Percentiles rank a stretch among this genome's conserved stretches.
Evolutionary conservation across 768 basidiomycete genomes (phyloP).

Genomic region (Lyophyllum semitale): DNA sequence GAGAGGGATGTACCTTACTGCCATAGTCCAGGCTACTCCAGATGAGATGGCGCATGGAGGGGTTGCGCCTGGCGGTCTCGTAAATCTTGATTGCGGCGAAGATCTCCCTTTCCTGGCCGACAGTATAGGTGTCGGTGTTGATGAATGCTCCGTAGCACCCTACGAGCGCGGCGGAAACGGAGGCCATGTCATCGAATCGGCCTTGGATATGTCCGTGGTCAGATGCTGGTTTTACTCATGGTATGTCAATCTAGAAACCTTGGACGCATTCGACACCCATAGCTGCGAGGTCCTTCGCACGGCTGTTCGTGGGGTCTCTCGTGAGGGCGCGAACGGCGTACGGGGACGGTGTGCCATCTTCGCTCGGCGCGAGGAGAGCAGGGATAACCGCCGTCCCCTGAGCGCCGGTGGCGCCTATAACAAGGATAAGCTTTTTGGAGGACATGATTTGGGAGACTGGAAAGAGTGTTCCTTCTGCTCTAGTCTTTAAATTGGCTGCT

Average conservation of each 20-base stretch:
- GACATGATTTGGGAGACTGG: constrained; percentile 7
- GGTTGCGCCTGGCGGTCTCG: constrained; percentile 36
- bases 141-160: constrained; percentile 42
- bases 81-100: constrained; percentile 41
- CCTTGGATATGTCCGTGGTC: constrained; percentile 20
- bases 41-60: constrained; percentile 37
- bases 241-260: constrained; percentile 21
- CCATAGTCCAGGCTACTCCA: constrained; percentile 45
- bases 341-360: constrained; percentile 40
- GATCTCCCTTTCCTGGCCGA: constrained; percentile 41
- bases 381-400: constrained; percentile 43
- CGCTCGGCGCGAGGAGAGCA: constrained; percentile 32
- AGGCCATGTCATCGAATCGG: constrained; percentile 31
- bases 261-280: constrained; percentile 38
- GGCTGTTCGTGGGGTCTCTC: constrained; percentile 30
- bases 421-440: constrained; percentile 38
- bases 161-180: constrained; percentile 31
- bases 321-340: constrained; percentile 45
- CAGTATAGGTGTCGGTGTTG: constrained; percentile 41
- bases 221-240: not conserved
- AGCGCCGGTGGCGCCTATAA: constrained; percentile 49
- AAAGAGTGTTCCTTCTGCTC: constrained; percentile 4
- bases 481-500: not conserved
- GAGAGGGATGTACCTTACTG: constrained; percentile 32
- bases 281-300: constrained; percentile 35